Evolutionary conservation across 2,329 filamentous ascomycete genomes (phyloP), one percentile per base, ranked within the genome.

Genomic region (Cladorrhinum sp.): DNA sequence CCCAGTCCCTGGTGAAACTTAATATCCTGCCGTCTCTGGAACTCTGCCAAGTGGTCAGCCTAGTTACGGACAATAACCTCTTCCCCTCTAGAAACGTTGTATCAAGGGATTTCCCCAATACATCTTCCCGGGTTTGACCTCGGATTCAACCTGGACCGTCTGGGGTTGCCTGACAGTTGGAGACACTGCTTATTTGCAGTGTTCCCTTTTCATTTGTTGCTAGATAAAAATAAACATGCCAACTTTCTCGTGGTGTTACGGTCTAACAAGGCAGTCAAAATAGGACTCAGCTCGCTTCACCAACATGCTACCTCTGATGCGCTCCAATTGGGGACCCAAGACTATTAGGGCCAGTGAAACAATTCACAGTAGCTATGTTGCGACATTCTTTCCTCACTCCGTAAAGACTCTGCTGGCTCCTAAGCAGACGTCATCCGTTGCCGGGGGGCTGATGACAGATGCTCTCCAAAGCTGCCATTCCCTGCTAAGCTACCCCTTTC

Each of bases 1-100:
- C 56, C 18, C 49, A 50, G 22, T 56, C 25, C 53, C 20, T 55
- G 16, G 57, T 51, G 57, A 36, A 27, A 60, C 54, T 48, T 57
- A 64, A 64, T 64, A 52, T 64, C 59, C 50, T 60, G 62, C 62
- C 62, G 59, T 58, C 57, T 38, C 53, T 52, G 24, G 50, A 20
- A 29, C 7, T 25, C 36, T 36, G 49, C 50, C 51, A 25, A 41
- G 41, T 32, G 23, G 38, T 52, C 54, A 59, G 59, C 45, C 38
- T 45, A 51, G 45, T 24, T 56, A 7, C 41, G n/a, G 18, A 18
- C n/a, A 32, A 13, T 13, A 32, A 13, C 29, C n/a, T n/a, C 6
- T 13, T 32, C 29, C 16, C 50, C 48, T 53, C 49, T 53, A 38
- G 50, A 27, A 53, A 55, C 22, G 58, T 63, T 36, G 55, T 60